Percentiles rank a stretch among this genome's conserved stretches.
phyloP scores from a whole-genome alignment of 1,284 basidiomycete genomes.

The Wolfiporia cocos region DNA sequence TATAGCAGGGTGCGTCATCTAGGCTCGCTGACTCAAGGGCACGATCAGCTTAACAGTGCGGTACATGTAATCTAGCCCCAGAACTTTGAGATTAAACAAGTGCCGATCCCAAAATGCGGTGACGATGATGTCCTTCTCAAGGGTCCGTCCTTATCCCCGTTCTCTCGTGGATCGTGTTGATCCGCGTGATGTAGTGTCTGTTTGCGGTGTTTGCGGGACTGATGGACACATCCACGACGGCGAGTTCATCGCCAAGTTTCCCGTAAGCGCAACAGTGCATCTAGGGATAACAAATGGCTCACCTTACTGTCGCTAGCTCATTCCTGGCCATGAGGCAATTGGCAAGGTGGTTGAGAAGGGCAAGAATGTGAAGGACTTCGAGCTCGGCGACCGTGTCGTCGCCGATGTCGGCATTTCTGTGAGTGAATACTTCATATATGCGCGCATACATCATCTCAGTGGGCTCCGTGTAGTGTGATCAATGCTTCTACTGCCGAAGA shows the following conservation, averaged over 20 bases:
- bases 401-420: constrained; percentile 47
- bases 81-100: constrained; percentile 29
- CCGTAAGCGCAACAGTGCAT: constrained; percentile 24
- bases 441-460: constrained; percentile 1
- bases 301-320: constrained; percentile 38
- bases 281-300: no score
- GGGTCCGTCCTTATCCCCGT: constrained; percentile 24
- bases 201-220: constrained; percentile 33
- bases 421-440: constrained; percentile 10
- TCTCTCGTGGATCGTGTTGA: constrained; percentile 1
- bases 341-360: constrained; percentile 46
- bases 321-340: constrained; percentile 56
- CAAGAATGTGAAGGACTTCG: constrained; percentile 47
- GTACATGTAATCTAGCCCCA: constrained; percentile 23
- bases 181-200: constrained; percentile 15
- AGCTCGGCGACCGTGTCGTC: constrained; percentile 51
- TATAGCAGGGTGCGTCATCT: constrained; percentile 28
- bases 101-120: constrained; percentile 39
- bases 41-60: no score
- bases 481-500: constrained; percentile 55
- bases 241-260: constrained; percentile 53
- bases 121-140: constrained; percentile 52
- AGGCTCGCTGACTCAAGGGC: no score
- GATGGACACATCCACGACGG: constrained; percentile 53
- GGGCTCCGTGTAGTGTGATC: constrained; percentile 39